A percentile compares a stretch with the other conserved stretches of the same genome.
Evolutionary conservation across 1,284 basidiomycete species (phyloP).

Genomic region (Marasmius oreades): DNA sequence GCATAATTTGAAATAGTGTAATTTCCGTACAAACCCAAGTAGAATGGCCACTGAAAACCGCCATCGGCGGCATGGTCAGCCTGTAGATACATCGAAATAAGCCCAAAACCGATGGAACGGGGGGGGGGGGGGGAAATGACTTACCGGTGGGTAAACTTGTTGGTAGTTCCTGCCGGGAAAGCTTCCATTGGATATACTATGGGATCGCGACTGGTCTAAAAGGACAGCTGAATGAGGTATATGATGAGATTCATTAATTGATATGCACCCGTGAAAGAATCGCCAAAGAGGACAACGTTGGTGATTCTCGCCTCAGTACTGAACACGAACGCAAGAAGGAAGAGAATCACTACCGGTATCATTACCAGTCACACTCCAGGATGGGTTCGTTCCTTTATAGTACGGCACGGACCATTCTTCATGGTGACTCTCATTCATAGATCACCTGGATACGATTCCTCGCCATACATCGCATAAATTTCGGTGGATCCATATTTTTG

Average conservation of each 20-base stretch:
- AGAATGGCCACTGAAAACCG: conserved; percentile 21
- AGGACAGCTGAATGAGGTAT: too few species aligned
- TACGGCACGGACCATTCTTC: neutral
- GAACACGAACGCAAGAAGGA: neutral
- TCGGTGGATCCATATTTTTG: too few species aligned
- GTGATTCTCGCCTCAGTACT: neutral
- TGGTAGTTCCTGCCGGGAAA: conserved; percentile 23
- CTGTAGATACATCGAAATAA: neutral
- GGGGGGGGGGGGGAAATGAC: neutral
- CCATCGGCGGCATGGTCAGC: conserved; percentile 19
- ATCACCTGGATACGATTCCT: too few species aligned
- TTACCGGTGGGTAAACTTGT: conserved; percentile 22
- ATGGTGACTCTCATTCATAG: too few species aligned
- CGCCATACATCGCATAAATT: too few species aligned
- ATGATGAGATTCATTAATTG: neutral
- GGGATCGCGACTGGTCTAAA: conserved; percentile 20
- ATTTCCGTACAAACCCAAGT: conserved; percentile 19
- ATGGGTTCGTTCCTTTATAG: neutral
- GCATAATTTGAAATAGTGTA: conserved; percentile 21
- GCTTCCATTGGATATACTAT: conserved; percentile 22
- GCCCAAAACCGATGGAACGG: neutral
- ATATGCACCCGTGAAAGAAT: conserved; percentile 13
- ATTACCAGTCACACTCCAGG: neutral
- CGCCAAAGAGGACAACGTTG: conserved; percentile 13
- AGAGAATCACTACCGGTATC: neutral